These are phyloP conservation scores for Cystobasidium slooffiae DNA, from an alignment of 1,284 basidiomycete genomes.

Conservation along the genomic window DNA sequence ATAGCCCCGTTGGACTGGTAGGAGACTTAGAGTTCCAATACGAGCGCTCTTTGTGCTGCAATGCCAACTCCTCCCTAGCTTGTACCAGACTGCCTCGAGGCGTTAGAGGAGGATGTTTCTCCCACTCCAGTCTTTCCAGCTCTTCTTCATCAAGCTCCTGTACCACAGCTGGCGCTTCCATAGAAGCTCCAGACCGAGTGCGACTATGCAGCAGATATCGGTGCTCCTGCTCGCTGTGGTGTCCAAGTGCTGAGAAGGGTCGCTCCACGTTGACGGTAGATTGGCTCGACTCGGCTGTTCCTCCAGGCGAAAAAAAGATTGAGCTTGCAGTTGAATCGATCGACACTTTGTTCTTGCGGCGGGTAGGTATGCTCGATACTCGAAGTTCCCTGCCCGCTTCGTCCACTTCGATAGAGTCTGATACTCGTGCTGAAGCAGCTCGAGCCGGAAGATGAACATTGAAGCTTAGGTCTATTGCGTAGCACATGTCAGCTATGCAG, in stretches of 20 bases:
- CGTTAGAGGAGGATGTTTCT: slow-evolving; percentile 23
- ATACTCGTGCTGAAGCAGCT: not conserved
- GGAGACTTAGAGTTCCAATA: slow-evolving; percentile 8
- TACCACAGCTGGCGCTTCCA: not conserved
- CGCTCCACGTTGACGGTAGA: slow-evolving; percentile 10
- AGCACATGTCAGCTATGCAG: not conserved
- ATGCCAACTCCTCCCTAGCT: slow-evolving; percentile 23
- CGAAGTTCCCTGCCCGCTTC: not conserved
- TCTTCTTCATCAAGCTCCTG: slow-evolving; percentile 22
- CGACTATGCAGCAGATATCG: not conserved
- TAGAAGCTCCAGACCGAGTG: not conserved
- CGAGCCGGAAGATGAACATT: not conserved
- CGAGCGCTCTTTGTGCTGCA: slow-evolving; percentile 6
- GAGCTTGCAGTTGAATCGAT: slow-evolving; percentile 8
- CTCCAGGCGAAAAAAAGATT: not conserved
- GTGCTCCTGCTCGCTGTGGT: slow-evolving; percentile 1
- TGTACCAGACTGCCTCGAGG: slow-evolving; percentile 26
- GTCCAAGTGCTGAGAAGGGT: slow-evolving; percentile 22
- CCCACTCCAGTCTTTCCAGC: slow-evolving; percentile 29
- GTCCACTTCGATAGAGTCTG: not conserved
- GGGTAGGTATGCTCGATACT: slow-evolving; percentile 8
- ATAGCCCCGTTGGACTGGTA: not conserved
- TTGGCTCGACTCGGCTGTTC: slow-evolving; percentile 1
- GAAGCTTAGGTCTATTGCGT: slow-evolving; percentile 3
- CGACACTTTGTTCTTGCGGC: slow-evolving; percentile 19